These are phyloP conservation scores for Centrapalus pauciflorus DNA, from an alignment of 129 eudicot genomes.

Conservation along the genomic window DNA sequence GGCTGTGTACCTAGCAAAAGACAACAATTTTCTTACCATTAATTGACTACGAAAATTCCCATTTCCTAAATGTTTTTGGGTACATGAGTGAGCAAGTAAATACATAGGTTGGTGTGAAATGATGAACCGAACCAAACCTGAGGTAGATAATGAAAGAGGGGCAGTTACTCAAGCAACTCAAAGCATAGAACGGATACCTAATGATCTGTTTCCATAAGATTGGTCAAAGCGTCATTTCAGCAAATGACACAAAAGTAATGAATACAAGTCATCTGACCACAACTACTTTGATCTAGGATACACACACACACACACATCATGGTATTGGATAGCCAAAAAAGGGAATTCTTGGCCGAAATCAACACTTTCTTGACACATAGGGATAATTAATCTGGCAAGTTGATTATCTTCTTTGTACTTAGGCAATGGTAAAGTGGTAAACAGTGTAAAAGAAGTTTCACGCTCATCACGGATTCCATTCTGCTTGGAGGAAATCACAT, in stretches of 20 bases:
- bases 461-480: neutral
- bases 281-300: too few relatives aligned
- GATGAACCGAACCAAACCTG: slow-evolving; percentile 52
- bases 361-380: neutral
- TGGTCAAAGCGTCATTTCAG: slow-evolving; percentile 1
- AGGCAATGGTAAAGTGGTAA: neutral
- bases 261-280: slow-evolving; percentile 2
- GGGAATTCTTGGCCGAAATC: neutral
- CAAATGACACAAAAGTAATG: neutral
- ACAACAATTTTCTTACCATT: neutral
- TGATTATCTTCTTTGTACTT: neutral
- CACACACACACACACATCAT: too few relatives aligned
- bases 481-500: neutral
- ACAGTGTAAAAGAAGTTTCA: neutral
- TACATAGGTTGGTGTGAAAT: slow-evolving; percentile 7
- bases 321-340: neutral
- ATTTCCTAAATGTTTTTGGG: neutral
- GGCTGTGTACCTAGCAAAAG: slow-evolving; percentile 66
- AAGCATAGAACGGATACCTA: slow-evolving; percentile 78
- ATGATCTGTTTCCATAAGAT: slow-evolving; percentile 45
- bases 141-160: slow-evolving; percentile 66
- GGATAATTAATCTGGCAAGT: neutral
- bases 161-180: slow-evolving; percentile 56
- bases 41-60: slow-evolving; percentile 7
- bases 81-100: neutral